Conservation (phyloP, 2,329 filamentous ascomycete species). For the Ampelomyces quisqualis region DNA sequence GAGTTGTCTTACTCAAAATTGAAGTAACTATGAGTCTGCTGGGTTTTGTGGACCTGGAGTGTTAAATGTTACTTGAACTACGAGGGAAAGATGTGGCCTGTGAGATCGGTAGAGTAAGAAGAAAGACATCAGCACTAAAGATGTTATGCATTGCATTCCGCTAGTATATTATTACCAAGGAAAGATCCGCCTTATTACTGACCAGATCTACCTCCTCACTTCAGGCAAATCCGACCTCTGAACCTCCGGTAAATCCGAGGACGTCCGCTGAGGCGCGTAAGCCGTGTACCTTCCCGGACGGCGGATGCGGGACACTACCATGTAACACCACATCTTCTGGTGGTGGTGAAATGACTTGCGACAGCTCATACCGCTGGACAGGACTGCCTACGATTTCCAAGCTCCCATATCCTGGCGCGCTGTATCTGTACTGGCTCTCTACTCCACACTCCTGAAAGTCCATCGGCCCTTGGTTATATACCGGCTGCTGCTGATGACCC, state of each 20-base stretch:
- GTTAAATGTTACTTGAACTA: no score
- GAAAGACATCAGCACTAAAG: no score
- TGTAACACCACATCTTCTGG: background rate
- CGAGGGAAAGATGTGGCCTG: no score
- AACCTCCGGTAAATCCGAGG: background rate
- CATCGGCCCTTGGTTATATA: background rate
- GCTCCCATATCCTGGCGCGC: background rate
- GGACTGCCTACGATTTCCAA: background rate
- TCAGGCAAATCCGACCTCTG: background rate
- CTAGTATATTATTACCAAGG: no score
- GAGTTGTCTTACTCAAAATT: no score
- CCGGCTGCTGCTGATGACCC: background rate
- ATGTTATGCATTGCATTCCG: no score
- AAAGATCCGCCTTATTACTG: no score
- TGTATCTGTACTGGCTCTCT: background rate
- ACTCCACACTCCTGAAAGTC: background rate
- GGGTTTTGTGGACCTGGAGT: no score
- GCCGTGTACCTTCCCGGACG: background rate
- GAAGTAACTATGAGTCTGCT: no score
- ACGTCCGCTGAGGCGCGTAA: background rate
- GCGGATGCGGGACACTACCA: background rate
- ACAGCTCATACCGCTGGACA: slow-evolving; percentile 1
- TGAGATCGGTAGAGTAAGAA: no score
- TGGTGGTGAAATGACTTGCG: background rate
- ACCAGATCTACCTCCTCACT: slow-evolving; percentile 1